Evolutionary conservation across 2,329 filamentous ascomycete genomes (phyloP).

Genomic region (Aspergillus novofumigatus): DNA sequence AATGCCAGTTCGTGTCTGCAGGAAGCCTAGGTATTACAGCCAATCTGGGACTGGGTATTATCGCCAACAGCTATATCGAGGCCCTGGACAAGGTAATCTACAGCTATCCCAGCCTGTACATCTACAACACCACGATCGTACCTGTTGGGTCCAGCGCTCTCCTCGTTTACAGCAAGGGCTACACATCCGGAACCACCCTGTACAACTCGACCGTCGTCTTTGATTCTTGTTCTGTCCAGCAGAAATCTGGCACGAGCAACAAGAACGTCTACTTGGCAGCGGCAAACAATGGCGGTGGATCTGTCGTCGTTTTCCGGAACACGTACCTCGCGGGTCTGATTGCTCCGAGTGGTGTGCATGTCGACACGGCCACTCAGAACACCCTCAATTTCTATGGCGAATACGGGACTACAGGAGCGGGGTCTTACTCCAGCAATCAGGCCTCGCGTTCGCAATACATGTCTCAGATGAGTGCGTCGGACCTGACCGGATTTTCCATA

Average conservation of each 20-base stretch:
- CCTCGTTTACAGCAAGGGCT: constrained; percentile 41
- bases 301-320: constrained; percentile 41
- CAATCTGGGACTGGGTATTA: constrained; percentile 32
- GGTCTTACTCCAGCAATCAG: constrained; percentile 38
- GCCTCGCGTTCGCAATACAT: constrained; percentile 34
- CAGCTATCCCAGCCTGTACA: constrained; percentile 38
- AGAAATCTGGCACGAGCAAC: constrained; percentile 31
- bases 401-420: constrained; percentile 39
- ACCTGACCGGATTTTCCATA: constrained; percentile 34
- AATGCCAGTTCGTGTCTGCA: constrained; percentile 41
- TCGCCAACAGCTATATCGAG: constrained; percentile 46
- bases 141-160: constrained; percentile 33
- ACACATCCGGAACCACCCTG: constrained; percentile 10
- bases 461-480: constrained; percentile 27
- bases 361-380: constrained; percentile 32
- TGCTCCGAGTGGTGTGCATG: constrained; percentile 22
- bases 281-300: constrained; percentile 36
- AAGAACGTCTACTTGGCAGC: constrained; percentile 42
- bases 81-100: constrained; percentile 42
- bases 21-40: constrained; percentile 29
- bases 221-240: constrained; percentile 37
- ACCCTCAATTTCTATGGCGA: constrained; percentile 38
- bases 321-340: constrained; percentile 38
- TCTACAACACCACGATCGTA: constrained; percentile 43
- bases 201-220: constrained; percentile 41